Percentiles rank a stretch among this genome's conserved stretches.
These are phyloP conservation scores for Cryptococcus sp. DNA, from an alignment of 1,284 basidiomycete genomes.

Conservation along the genomic window DNA sequence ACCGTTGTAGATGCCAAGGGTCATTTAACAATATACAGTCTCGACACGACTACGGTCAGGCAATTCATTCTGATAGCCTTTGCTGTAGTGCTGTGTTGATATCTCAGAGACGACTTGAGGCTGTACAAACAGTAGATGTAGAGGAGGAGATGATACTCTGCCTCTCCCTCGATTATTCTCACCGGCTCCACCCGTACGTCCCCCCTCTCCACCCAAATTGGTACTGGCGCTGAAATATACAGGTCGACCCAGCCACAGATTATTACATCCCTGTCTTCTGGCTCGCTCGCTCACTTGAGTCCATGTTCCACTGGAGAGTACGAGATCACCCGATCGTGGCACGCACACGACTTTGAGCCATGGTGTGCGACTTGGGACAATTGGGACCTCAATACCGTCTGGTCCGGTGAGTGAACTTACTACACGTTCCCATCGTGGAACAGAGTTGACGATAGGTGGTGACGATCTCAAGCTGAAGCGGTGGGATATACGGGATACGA, in stretches of 20 bases:
- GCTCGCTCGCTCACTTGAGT: conserved; percentile 61
- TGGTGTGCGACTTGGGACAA: conserved; percentile 91
- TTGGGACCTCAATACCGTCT: conserved; percentile 69
- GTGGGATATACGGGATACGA: conserved; percentile 79
- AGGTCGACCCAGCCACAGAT: conserved; percentile 45
- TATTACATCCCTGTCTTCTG: conserved; percentile 73
- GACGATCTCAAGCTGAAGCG: conserved; percentile 86
- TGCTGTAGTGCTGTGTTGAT: too few species aligned
- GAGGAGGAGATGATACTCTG: conserved; percentile 61
- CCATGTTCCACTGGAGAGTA: conserved; percentile 48
- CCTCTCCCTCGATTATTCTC: conserved; percentile 84
- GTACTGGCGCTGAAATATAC: background rate
- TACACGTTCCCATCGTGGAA: background rate
- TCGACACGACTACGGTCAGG: conserved; percentile 44
- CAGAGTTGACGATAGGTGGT: conserved; percentile 90
- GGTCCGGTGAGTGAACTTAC: conserved; percentile 61
- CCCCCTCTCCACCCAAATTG: background rate
- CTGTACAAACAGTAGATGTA: conserved; percentile 54
- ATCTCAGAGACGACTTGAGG: conserved; percentile 50
- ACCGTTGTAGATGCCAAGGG: conserved; percentile 81
- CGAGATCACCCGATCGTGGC: conserved; percentile 58
- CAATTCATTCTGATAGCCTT: background rate
- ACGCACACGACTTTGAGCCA: conserved; percentile 87
- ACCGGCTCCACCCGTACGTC: conserved; percentile 47
- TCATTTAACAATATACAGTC: conserved; percentile 58